phyloP scores from a whole-genome alignment of 345 rosid genomes.

The Anacardium occidentale region DNA sequence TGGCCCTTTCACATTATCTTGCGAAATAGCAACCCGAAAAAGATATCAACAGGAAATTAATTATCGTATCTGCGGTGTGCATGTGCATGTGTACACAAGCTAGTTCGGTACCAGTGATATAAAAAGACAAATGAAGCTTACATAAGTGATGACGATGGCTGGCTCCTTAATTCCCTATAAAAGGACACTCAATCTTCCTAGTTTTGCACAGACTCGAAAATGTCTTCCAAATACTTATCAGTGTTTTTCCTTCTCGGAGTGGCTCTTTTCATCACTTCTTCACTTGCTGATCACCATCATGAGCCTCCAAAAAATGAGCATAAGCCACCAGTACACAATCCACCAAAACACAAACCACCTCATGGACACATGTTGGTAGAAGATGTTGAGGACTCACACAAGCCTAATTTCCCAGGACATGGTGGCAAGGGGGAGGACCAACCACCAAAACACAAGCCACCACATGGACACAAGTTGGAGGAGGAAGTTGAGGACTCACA shows the following conservation, averaged over 20 bases:
- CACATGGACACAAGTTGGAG: constrained; percentile 3
- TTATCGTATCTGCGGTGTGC: background rate
- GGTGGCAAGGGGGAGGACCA: background rate
- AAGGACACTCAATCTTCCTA: background rate
- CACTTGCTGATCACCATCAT: constrained; percentile 16
- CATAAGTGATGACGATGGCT: background rate
- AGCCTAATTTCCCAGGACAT: background rate
- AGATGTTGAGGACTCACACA: constrained; percentile 22
- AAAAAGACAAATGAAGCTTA: background rate
- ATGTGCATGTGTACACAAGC: too few relatives aligned
- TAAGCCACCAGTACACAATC: constrained; percentile 22
- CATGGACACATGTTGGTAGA: constrained; percentile 15
- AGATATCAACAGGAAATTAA: background rate
- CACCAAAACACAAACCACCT: constrained; percentile 16
- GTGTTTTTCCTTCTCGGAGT: constrained; percentile 16
- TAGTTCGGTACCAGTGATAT: background rate
- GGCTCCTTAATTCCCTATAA: background rate
- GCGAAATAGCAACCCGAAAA: background rate
- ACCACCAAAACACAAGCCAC: constrained; percentile 6
- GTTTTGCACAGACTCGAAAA: constrained; percentile 4
- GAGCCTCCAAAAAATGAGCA: constrained; percentile 2
- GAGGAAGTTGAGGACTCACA: constrained; percentile 25
- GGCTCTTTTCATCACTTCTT: constrained; percentile 9
- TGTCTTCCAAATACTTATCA: constrained; percentile 15
- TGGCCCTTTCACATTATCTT: background rate